These are phyloP conservation scores for Alternaria gansuensis DNA, from an alignment of 2,329 filamentous ascomycete species.

Conservation along the genomic window DNA sequence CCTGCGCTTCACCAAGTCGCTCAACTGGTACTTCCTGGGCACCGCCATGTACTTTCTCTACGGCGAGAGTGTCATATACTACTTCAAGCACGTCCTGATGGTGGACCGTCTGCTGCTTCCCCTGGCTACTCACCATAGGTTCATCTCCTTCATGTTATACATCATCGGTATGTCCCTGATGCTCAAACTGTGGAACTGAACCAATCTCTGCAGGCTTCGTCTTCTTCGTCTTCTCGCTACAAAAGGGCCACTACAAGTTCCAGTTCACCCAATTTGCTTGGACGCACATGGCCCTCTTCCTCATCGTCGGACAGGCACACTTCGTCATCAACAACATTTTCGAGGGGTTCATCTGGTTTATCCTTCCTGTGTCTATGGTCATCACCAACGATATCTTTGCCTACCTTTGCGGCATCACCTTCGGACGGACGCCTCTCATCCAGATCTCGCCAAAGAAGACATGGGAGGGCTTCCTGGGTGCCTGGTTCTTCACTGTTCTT, in stretches of 20 bases:
- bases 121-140: constrained; percentile 94
- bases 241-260: constrained; percentile 96
- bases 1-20: constrained; percentile 89
- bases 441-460: constrained; percentile 99
- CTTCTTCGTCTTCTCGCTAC: constrained; percentile 93
- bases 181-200: background rate
- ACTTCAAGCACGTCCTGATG: constrained; percentile 98
- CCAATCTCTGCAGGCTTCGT: constrained; percentile 77
- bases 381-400: constrained; percentile 99
- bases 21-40: constrained; percentile 99
- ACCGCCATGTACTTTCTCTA: constrained; percentile 99
- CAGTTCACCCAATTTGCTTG: constrained; percentile 99
- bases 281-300: constrained; percentile 98
- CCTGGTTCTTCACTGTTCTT: constrained; percentile 93
- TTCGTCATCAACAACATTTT: constrained; percentile 99
- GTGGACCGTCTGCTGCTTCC: constrained; percentile 93
- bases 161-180: constrained; percentile 76
- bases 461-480: constrained; percentile 94
- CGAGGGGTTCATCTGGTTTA: constrained; percentile 99
- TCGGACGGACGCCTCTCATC: constrained; percentile 95
- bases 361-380: constrained; percentile 90
- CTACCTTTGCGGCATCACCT: constrained; percentile 96
- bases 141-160: constrained; percentile 98
- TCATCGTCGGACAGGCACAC: constrained; percentile 97
- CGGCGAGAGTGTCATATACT: constrained; percentile 98